A percentile compares a stretch with the other conserved stretches of the same genome.
Evolutionary conservation across 805 yeast genomes (phyloP).

Genomic region (Torulaspora indica): DNA sequence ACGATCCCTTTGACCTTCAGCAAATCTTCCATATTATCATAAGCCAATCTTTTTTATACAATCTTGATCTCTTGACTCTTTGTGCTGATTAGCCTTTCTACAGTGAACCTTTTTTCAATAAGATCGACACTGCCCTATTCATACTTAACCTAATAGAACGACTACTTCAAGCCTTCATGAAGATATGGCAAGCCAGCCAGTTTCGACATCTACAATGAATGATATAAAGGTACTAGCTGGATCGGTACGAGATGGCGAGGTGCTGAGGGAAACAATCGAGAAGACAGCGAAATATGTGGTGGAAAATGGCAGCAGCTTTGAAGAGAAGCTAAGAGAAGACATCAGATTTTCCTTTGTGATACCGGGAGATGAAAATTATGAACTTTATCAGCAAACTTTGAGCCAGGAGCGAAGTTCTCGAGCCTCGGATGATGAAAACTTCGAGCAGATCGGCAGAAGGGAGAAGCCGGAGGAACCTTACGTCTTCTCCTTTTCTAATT

Average conservation of each 20-base stretch:
- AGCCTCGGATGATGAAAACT: not conserved
- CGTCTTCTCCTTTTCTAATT: conserved; percentile 28
- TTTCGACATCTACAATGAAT: not conserved
- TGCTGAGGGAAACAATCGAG: conserved; percentile 48
- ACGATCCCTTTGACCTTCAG: conserved; percentile 28
- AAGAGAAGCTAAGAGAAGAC: conserved; percentile 50
- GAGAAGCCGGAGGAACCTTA: conserved; percentile 27
- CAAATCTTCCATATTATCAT: conserved; percentile 23
- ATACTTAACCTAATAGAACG: not conserved
- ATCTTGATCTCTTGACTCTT: not conserved
- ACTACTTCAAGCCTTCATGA: not conserved
- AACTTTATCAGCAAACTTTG: conserved; percentile 42
- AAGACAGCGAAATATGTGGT: conserved; percentile 69
- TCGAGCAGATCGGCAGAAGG: conserved; percentile 15
- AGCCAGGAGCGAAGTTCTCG: not conserved
- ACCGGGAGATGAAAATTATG: conserved; percentile 49
- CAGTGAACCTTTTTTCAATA: not conserved
- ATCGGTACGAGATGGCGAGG: conserved; percentile 28
- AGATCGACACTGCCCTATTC: not conserved
- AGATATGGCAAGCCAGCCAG: no score
- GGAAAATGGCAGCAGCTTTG: conserved; percentile 66
- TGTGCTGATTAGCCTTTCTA: not conserved
- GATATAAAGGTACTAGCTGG: not conserved
- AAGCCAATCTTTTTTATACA: not conserved
- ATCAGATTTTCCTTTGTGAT: conserved; percentile 62